phyloP scores from a whole-genome alignment of 805 yeast species.

The Lachancea thermotolerans region DNA sequence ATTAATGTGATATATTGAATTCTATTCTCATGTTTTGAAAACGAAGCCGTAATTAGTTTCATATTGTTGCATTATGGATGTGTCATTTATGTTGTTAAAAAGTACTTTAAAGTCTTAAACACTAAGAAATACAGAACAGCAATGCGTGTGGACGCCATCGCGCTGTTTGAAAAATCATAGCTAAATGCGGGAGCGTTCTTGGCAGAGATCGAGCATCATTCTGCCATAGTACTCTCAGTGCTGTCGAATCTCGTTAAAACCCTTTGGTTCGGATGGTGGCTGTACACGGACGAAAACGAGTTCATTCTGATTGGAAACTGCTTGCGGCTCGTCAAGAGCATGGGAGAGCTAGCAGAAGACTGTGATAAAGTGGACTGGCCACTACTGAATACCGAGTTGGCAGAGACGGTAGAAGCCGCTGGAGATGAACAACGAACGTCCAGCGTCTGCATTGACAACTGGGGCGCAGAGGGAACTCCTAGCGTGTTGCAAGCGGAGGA shows the following conservation, averaged over 20 bases:
- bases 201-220: background rate
- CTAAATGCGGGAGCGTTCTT: no score
- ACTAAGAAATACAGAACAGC: no score
- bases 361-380: slow-evolving; percentile 1
- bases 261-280: slow-evolving; percentile 1
- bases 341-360: slow-evolving; percentile 3
- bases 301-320: background rate
- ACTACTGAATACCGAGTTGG: slow-evolving; percentile 4
- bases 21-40: no score
- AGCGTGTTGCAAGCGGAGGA: background rate
- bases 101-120: no score
- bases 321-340: background rate
- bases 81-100: no score
- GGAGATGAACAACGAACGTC: slow-evolving; percentile 1
- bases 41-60: no score
- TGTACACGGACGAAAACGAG: slow-evolving; percentile 1
- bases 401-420: background rate
- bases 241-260: slow-evolving; percentile 12
- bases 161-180: no score
- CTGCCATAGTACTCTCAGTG: slow-evolving; percentile 10
- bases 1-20: no score
- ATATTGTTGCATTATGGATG: no score
- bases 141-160: no score
- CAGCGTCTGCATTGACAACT: background rate
- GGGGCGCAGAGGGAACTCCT: background rate